phyloP scores from a whole-genome alignment of 106 monocot genomes.

The Ottelia alismoides region DNA sequence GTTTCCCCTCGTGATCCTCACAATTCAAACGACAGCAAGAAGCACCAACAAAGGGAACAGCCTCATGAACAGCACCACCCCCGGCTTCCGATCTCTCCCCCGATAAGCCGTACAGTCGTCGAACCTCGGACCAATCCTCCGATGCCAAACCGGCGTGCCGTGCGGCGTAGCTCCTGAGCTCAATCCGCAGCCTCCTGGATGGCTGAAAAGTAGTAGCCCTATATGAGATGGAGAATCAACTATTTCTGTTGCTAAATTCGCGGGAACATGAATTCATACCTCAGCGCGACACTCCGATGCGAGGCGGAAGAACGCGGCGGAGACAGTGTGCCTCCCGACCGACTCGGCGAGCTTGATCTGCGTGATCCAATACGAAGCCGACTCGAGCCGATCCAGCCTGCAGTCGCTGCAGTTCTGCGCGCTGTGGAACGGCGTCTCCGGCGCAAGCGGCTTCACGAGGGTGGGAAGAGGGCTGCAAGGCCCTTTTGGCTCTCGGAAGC shows the following conservation, averaged over 20 bases:
- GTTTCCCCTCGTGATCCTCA: no score
- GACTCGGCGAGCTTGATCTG: conserved; percentile 62
- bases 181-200: conserved; percentile 29
- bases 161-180: conserved; percentile 34
- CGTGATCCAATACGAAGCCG: conserved; percentile 47
- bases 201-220: conserved; percentile 26
- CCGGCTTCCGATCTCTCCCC: neutral
- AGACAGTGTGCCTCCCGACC: conserved; percentile 56
- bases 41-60: no score
- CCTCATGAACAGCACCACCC: no score
- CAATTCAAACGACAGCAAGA: no score
- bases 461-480: conserved; percentile 25
- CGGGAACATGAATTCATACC: conserved; percentile 17
- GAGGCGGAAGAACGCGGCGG: conserved; percentile 61
- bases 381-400: conserved; percentile 42
- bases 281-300: conserved; percentile 64
- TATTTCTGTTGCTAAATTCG: neutral
- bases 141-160: conserved; percentile 17
- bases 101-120: conserved; percentile 7
- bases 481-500: conserved; percentile 18
- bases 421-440: conserved; percentile 42
- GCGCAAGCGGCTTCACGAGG: neutral
- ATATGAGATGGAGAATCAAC: neutral
- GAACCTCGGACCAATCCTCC: conserved; percentile 2
- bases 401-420: conserved; percentile 57